Conservation (phyloP, 306 rosid genomes). For the Morella rubra region DNA sequence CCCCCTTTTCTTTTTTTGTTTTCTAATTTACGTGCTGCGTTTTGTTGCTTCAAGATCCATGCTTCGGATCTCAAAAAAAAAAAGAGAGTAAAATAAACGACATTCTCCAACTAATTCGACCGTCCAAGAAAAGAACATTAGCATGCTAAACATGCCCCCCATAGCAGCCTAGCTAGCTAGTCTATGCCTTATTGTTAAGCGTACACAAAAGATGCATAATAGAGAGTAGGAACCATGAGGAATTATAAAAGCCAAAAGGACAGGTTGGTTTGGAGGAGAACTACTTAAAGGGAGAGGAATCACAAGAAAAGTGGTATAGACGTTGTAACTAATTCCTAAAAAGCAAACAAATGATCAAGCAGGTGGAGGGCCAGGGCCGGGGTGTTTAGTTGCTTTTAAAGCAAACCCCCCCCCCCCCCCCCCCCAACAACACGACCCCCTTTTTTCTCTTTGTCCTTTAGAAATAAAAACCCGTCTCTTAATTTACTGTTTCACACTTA, state of each 20-base stretch:
- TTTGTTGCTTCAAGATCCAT: constrained; percentile 10
- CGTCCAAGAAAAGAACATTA: not conserved
- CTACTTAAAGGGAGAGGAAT: constrained; percentile 26
- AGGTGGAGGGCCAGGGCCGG: constrained; percentile 34
- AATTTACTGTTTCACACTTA: constrained; percentile 22
- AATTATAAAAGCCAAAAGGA: constrained; percentile 3
- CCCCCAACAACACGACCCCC: not conserved
- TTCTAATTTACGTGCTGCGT: constrained; percentile 18
- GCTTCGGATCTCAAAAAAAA: constrained; percentile 19
- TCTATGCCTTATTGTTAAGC: constrained; percentile 7
- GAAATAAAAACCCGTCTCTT: constrained; percentile 4
- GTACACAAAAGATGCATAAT: constrained; percentile 3
- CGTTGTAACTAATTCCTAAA: constrained; percentile 46
- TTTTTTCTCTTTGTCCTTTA: constrained; percentile 3
- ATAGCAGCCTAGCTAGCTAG: not conserved
- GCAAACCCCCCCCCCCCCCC: constrained; percentile 15
- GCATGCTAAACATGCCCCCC: constrained; percentile 12
- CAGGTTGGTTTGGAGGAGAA: constrained; percentile 49
- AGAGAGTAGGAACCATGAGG: not conserved
- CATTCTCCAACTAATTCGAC: not conserved
- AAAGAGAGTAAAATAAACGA: constrained; percentile 26
- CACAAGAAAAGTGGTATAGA: constrained; percentile 29
- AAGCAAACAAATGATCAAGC: constrained; percentile 26
- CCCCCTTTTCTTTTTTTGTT: constrained; percentile 14
- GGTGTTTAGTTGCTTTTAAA: constrained; percentile 6